Evolutionary conservation across 2,329 filamentous ascomycete genomes (phyloP), one percentile per base, ranked within the genome.

Genomic region (Periconia macrospinosa): DNA sequence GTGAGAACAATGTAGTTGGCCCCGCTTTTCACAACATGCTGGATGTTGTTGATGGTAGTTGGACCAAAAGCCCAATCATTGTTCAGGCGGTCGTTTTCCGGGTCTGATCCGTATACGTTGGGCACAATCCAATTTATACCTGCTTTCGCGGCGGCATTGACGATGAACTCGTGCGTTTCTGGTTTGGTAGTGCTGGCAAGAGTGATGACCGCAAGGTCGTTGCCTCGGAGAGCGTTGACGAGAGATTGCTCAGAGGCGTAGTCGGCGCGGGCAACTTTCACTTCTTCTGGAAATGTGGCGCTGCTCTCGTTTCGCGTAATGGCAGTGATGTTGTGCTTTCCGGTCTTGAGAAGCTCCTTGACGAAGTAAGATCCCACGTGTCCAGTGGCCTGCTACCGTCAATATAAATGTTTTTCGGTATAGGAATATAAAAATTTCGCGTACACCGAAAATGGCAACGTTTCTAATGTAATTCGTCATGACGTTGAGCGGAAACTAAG

Each of bases 321-420:
- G 54, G 79, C 79, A 1, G 81, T 84, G 54, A 84, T 76, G 42
- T 58, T 61, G 63, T 81, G 79, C 44, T 76, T 76, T 50, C 78
- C 78, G 23, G 72, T 53, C 30, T 50, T 44, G 44, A 79, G 62
- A 7, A 81, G 69, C 27, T 70, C 70, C 5, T 65, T 55, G 47
- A 70, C 58, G 51, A 76, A 72, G 49, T 61, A 58, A 5, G 57
- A 57, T 30, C 76, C 78, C 37, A 74, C 58, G 41, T 68, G 70
- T 49, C 78, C 77, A 50, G 46, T 41, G 11, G 53, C 69, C 66
- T 44, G 70, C 71, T 57, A n/a, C n/a, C n/a, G n/a, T n/a, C n/a
- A n/a, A n/a, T n/a, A n/a, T n/a, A n/a, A n/a, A n/a, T n/a, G n/a
- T n/a, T n/a, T n/a, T n/a, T n/a, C n/a, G n/a, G n/a, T n/a, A n/a